Evolutionary conservation across 2,329 filamentous ascomycete genomes (phyloP).

Genomic region (Penicillium sp.): DNA sequence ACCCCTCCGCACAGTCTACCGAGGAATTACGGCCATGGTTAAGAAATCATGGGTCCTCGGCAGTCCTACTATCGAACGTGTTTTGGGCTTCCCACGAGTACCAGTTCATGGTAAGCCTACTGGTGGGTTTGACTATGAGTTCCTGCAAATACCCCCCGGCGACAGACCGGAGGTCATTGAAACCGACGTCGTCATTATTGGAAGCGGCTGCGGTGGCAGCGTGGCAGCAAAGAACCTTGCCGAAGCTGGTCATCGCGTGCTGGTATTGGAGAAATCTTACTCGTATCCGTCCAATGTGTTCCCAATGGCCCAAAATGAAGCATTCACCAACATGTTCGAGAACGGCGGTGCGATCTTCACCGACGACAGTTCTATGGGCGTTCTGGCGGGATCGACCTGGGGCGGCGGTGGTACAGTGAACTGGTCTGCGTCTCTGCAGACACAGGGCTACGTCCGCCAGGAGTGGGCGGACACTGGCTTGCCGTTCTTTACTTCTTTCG

Average conservation of each 20-base stretch:
- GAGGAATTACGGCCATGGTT: conserved; percentile 51
- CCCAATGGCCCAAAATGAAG: conserved; percentile 70
- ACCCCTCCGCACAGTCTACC: conserved; percentile 53
- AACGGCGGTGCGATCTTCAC: conserved; percentile 61
- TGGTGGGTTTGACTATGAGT: conserved; percentile 57
- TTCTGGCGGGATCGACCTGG: conserved; percentile 73
- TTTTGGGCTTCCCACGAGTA: conserved; percentile 57
- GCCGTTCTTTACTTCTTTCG: conserved; percentile 70
- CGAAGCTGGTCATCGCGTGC: conserved; percentile 71
- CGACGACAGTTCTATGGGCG: conserved; percentile 59
- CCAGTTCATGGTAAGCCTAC: conserved; percentile 56
- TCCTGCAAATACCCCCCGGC: conserved; percentile 59
- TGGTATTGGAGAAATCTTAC: conserved; percentile 82
- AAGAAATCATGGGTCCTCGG: conserved; percentile 56
- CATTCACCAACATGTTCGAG: conserved; percentile 67
- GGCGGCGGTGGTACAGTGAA: conserved; percentile 88
- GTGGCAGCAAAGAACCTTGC: conserved; percentile 80
- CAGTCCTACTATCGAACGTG: conserved; percentile 52
- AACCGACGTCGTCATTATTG: conserved; percentile 81
- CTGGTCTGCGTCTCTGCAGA: conserved; percentile 71
- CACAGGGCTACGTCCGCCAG: conserved; percentile 73
- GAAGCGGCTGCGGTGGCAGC: conserved; percentile 82
- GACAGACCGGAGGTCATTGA: conserved; percentile 62
- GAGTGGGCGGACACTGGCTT: conserved; percentile 77
- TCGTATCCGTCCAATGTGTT: conserved; percentile 72